Conservation (phyloP, 108 stramenopile species). For the Nannochloropsis gaditana region DNA sequence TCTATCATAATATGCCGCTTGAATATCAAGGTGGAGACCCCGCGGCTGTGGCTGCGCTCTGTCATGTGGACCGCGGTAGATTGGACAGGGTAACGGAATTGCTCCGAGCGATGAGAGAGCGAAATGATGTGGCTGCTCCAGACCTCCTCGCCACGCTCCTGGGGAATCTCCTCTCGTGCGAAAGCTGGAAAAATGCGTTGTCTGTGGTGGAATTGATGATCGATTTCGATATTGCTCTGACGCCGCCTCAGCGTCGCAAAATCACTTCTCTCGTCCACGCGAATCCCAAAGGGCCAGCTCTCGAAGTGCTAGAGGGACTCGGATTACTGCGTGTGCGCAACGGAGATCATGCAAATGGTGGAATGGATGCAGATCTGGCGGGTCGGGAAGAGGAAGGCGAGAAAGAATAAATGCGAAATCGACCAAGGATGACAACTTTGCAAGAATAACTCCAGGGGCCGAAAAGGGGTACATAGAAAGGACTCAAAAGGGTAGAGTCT, state of each 20-base stretch:
- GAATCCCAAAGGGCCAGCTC: conserved; percentile 1
- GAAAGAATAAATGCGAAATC: background rate
- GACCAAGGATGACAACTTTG: background rate
- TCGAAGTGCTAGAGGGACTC: background rate
- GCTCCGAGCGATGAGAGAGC: background rate
- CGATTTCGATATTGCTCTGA: background rate
- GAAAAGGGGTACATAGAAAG: background rate
- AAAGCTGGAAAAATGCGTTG: background rate
- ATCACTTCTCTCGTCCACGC: background rate
- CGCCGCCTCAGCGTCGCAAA: background rate
- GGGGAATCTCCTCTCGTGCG: background rate
- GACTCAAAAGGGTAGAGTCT: too few species aligned
- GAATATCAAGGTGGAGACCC: conserved; percentile 4
- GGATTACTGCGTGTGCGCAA: background rate
- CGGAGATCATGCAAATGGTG: background rate
- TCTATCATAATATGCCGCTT: conserved; percentile 11
- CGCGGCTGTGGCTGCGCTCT: background rate
- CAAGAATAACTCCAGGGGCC: background rate
- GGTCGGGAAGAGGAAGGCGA: background rate
- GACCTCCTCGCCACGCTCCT: background rate
- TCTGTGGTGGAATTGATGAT: background rate
- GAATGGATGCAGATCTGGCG: background rate
- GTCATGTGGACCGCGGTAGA: background rate
- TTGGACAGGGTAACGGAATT: background rate
- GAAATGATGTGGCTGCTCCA: background rate